These are phyloP conservation scores for Aureobasidium sp. DNA, from an alignment of 2,329 filamentous ascomycete species.

Conservation along the genomic window DNA sequence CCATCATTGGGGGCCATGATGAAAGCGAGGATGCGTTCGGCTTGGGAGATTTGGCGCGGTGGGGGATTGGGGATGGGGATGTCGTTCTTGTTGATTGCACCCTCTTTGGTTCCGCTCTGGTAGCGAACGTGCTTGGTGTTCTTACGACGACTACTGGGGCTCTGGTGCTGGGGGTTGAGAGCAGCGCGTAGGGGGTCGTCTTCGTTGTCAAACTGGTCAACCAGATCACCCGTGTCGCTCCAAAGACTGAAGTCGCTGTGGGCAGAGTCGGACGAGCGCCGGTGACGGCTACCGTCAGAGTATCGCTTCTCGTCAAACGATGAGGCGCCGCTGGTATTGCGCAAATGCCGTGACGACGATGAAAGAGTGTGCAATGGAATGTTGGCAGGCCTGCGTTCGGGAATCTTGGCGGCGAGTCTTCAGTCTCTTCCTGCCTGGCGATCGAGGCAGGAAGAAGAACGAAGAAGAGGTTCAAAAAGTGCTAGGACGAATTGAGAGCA, in stretches of 20 bases:
- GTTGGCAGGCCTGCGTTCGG: slow-evolving; percentile 64
- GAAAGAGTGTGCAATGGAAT: slow-evolving; percentile 77
- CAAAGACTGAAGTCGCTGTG: slow-evolving; percentile 70
- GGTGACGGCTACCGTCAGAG: slow-evolving; percentile 42
- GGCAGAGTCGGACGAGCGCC: slow-evolving; percentile 47
- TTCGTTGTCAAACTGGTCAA: slow-evolving; percentile 77
- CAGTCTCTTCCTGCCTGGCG: slow-evolving; percentile 4
- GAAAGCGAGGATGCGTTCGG: slow-evolving; percentile 62
- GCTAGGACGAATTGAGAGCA: not conserved
- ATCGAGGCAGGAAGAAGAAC: slow-evolving; percentile 1
- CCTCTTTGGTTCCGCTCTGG: slow-evolving; percentile 31
- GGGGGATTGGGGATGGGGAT: slow-evolving; percentile 69
- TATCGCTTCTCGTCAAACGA: slow-evolving; percentile 37
- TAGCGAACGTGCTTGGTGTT: slow-evolving; percentile 56
- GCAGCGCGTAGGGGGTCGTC: slow-evolving; percentile 64
- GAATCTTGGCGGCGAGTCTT: slow-evolving; percentile 66
- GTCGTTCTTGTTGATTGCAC: slow-evolving; percentile 46
- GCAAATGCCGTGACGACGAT: slow-evolving; percentile 32
- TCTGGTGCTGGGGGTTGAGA: slow-evolving; percentile 26
- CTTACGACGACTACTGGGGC: slow-evolving; percentile 25
- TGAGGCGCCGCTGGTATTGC: slow-evolving; percentile 24
- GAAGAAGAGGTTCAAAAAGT: not conserved
- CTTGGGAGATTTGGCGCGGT: slow-evolving; percentile 53
- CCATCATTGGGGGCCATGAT: slow-evolving; percentile 76
- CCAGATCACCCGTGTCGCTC: slow-evolving; percentile 92